Evolutionary conservation across 2,329 filamentous ascomycete species (phyloP).

Genomic region (Colletotrichum godetiae): DNA sequence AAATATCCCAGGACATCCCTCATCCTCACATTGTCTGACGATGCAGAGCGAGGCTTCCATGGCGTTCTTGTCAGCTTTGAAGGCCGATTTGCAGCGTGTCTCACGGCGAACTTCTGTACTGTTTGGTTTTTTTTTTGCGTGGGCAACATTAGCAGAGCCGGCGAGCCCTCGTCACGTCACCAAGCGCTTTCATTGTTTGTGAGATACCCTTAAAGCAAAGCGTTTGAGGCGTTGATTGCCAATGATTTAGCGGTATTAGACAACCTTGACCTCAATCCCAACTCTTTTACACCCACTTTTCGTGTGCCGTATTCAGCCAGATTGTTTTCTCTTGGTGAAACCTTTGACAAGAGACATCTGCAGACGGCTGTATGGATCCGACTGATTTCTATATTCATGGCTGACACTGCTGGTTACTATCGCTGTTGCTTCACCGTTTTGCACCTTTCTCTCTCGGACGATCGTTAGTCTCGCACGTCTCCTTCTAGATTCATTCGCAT

Average conservation of each 20-base stretch:
- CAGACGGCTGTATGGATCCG: neutral
- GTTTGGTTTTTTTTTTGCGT: neutral
- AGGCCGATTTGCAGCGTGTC: neutral
- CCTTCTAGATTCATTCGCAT: too few relatives aligned
- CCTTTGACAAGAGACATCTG: neutral
- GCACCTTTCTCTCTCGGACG: neutral
- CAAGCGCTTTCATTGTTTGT: conserved; percentile 3
- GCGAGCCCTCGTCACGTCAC: conserved; percentile 1
- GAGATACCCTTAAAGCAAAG: conserved; percentile 29
- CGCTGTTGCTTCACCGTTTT: neutral
- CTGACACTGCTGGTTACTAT: neutral
- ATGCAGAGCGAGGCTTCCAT: neutral
- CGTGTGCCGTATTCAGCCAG: neutral
- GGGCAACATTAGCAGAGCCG: neutral
- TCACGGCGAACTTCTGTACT: neutral
- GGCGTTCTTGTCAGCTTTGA: neutral
- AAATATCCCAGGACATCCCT: neutral
- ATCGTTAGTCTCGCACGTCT: neutral
- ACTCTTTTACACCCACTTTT: neutral
- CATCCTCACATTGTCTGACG: neutral
- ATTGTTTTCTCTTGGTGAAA: neutral
- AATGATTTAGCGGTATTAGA: conserved; percentile 7
- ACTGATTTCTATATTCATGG: neutral
- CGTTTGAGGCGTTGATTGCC: conserved; percentile 9
- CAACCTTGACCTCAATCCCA: neutral